Conservation (phyloP, 2,329 filamentous ascomycete genomes). For the Aspergillus udagawae region DNA sequence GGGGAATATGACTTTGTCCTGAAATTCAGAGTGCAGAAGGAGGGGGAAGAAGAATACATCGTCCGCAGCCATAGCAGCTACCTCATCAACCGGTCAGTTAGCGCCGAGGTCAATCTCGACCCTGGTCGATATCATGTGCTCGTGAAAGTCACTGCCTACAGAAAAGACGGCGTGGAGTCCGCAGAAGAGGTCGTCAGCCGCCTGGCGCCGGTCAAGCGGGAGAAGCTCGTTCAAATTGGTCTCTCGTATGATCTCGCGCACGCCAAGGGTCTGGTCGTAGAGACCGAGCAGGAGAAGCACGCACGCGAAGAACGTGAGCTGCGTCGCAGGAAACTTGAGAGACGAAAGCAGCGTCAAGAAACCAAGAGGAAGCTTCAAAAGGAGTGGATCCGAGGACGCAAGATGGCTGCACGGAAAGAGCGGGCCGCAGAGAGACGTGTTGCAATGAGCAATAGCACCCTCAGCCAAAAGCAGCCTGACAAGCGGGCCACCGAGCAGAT, state of each 20-base stretch:
- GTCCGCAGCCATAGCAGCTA: slow-evolving; percentile 54
- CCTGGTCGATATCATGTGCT: slow-evolving; percentile 72
- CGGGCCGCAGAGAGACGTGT: slow-evolving; percentile 27
- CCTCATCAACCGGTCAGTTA: slow-evolving; percentile 69
- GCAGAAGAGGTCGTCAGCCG: slow-evolving; percentile 66
- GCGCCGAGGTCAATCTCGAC: slow-evolving; percentile 70
- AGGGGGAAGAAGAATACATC: slow-evolving; percentile 58
- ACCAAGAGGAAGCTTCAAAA: slow-evolving; percentile 38
- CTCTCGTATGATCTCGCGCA: slow-evolving; percentile 46
- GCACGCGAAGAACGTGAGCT: slow-evolving; percentile 36
- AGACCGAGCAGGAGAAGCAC: slow-evolving; percentile 33
- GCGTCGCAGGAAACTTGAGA: slow-evolving; percentile 28
- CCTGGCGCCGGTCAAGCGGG: slow-evolving; percentile 59
- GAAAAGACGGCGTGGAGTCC: slow-evolving; percentile 47
- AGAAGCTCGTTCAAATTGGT: slow-evolving; percentile 61
- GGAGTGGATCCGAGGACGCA: slow-evolving; percentile 39
- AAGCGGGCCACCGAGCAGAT: slow-evolving; percentile 10
- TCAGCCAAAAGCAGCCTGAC: slow-evolving; percentile 3
- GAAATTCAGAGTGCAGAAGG: slow-evolving; percentile 57
- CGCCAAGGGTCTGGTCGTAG: slow-evolving; percentile 40
- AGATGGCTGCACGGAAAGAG: slow-evolving; percentile 29
- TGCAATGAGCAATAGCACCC: slow-evolving; percentile 9
- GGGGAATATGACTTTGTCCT: slow-evolving; percentile 56
- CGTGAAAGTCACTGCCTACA: slow-evolving; percentile 67
- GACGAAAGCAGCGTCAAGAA: slow-evolving; percentile 35